Base-by-base conservation (phyloP, 176 grass and related monocot species). In the Zoysia japonica region DNA sequence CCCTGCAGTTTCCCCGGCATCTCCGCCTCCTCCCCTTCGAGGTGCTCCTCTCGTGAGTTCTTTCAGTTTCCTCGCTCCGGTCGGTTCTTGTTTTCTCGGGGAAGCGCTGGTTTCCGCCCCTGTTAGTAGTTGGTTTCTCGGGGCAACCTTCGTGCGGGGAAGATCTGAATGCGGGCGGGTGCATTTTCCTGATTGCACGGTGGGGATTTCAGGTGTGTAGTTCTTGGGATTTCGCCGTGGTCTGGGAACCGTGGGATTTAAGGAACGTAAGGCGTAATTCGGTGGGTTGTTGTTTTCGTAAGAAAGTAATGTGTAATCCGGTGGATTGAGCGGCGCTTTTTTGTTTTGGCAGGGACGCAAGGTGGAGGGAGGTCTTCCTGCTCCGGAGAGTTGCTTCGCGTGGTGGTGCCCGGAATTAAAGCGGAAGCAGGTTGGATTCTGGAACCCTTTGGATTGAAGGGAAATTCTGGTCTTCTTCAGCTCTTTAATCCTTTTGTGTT, bases 381-480 rank as follows among this genome's bases (percentile, higher is more conserved):
- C 59, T 46, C 7, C 28, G 47, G 5, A 6, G 42, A 65, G 17
- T 67, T 52, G 68, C 75, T 79, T 68, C 37, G 52, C 68, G 52
- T 44, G 45, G 82, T 8, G 45, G 65, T 45, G 61, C 14, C 48
- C 20, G 44, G 15, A 85, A 80, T 66, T 80, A 71, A 13, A 36
- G 47, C 20, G 6, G 35, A 69, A 81, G 77, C 72, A 77, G 77
- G 87, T 89, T 81, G 14, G 82, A 72, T 89, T 89, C 66, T 19
- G 49, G 72, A 77, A 61, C 49, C 39, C 59, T 15, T 84, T 81
- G 57, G n/a, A 56, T 76, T 81, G 65, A 42, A 77, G 65, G n/a
- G 37, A 20, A 66, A 70, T 2, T 84, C 40, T 35, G 6, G 63
- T 80, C 41, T 70, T 17, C 17, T 77, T 60, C 71, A 2, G 16